Evolutionary conservation across 2,329 filamentous ascomycete species (phyloP).

Genomic region (Penicillium sclerotigenum): DNA sequence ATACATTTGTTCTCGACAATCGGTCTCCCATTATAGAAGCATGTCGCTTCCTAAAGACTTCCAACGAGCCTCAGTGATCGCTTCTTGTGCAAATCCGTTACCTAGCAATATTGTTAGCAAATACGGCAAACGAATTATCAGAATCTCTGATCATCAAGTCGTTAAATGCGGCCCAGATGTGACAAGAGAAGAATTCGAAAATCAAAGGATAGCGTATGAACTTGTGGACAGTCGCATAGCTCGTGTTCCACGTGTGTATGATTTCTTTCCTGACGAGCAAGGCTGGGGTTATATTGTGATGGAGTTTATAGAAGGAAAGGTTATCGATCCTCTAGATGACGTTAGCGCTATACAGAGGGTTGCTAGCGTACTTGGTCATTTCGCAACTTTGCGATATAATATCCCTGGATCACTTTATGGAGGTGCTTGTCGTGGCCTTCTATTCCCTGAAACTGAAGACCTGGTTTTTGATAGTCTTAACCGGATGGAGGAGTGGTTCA

Average conservation of each 20-base stretch:
- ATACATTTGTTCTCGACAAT: too few relatives aligned
- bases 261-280: slow-evolving; percentile 14
- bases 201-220: slow-evolving; percentile 13
- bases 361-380: slow-evolving; percentile 14
- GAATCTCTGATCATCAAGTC: slow-evolving; percentile 14
- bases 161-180: slow-evolving; percentile 15
- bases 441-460: slow-evolving; percentile 20
- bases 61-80: slow-evolving; percentile 7
- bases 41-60: neutral
- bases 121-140: slow-evolving; percentile 12
- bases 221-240: slow-evolving; percentile 13
- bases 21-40: neutral
- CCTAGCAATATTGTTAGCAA: slow-evolving; percentile 8
- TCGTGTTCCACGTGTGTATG: slow-evolving; percentile 17
- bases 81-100: slow-evolving; percentile 6
- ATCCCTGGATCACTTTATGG: slow-evolving; percentile 12
- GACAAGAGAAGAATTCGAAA: slow-evolving; percentile 12
- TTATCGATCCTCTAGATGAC: slow-evolving; percentile 17
- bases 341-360: slow-evolving; percentile 7
- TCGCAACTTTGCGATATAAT: slow-evolving; percentile 8
- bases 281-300: slow-evolving; percentile 22
- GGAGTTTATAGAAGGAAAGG: slow-evolving; percentile 19
- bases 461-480: slow-evolving; percentile 14
- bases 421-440: slow-evolving; percentile 13
- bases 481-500: slow-evolving; percentile 21